phyloP scores from a whole-genome alignment of 805 yeast species.

The Hanseniaspora mollemarum region DNA sequence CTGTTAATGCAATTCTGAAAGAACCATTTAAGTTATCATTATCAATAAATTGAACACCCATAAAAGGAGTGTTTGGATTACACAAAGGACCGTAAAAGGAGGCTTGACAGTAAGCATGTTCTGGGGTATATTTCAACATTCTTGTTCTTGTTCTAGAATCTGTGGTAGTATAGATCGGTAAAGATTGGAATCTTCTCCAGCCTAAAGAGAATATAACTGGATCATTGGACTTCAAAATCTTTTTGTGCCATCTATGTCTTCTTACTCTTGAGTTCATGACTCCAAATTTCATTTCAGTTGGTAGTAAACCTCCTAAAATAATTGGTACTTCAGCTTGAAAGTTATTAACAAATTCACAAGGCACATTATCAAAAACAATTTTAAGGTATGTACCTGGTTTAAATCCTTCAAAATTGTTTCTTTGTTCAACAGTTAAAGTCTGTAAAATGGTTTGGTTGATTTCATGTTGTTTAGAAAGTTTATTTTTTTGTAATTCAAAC shows the following conservation, averaged over 20 bases:
- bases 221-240: slow-evolving; percentile 87
- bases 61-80: slow-evolving; percentile 94
- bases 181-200: slow-evolving; percentile 96
- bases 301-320: slow-evolving; percentile 77
- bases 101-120: slow-evolving; percentile 91
- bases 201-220: slow-evolving; percentile 89
- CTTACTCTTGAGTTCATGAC: slow-evolving; percentile 85
- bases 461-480: slow-evolving; percentile 90
- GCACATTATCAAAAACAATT: slow-evolving; percentile 66
- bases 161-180: slow-evolving; percentile 89
- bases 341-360: slow-evolving; percentile 81
- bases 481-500: slow-evolving; percentile 95
- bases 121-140: slow-evolving; percentile 96
- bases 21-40: slow-evolving; percentile 74
- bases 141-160: slow-evolving; percentile 97
- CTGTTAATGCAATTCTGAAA: slow-evolving; percentile 93
- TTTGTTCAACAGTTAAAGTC: slow-evolving; percentile 60
- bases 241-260: slow-evolving; percentile 98
- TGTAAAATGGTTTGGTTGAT: slow-evolving; percentile 75
- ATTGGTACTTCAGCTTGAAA: slow-evolving; percentile 79
- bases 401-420: slow-evolving; percentile 79
- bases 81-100: slow-evolving; percentile 95
- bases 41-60: slow-evolving; percentile 85
- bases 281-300: slow-evolving; percentile 89
- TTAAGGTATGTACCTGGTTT: slow-evolving; percentile 91